These are phyloP conservation scores for Curvularia sp. DNA, from an alignment of 2,329 filamentous ascomycete species.

Conservation along the genomic window DNA sequence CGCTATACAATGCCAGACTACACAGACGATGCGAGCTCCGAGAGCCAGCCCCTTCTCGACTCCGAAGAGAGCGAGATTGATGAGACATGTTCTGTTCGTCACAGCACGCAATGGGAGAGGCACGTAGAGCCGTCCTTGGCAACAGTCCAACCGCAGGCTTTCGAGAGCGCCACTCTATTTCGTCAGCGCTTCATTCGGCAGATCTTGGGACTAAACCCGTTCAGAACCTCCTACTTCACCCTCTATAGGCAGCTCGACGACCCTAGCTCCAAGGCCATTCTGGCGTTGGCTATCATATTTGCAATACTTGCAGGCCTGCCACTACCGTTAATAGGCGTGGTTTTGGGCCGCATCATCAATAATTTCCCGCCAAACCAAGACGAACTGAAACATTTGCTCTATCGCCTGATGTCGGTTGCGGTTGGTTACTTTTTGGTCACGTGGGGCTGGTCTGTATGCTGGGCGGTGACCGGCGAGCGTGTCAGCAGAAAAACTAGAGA, in stretches of 20 bases:
- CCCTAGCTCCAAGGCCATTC: slow-evolving; percentile 47
- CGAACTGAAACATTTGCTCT: slow-evolving; percentile 52
- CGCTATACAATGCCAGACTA: slow-evolving; percentile 15
- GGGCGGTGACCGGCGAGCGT: slow-evolving; percentile 59
- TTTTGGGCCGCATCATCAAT: slow-evolving; percentile 60
- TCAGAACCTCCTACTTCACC: slow-evolving; percentile 59
- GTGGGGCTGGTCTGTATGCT: slow-evolving; percentile 59
- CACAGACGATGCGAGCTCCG: slow-evolving; percentile 25
- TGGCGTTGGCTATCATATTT: slow-evolving; percentile 46
- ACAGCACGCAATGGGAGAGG: slow-evolving; percentile 42
- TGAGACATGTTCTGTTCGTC: slow-evolving; percentile 25
- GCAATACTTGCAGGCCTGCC: slow-evolving; percentile 65
- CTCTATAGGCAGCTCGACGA: slow-evolving; percentile 57
- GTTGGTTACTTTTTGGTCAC: slow-evolving; percentile 60
- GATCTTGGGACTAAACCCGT: slow-evolving; percentile 54
- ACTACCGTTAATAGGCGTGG: slow-evolving; percentile 68
- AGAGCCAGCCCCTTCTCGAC: slow-evolving; percentile 31
- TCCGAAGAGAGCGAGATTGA: slow-evolving; percentile 30
- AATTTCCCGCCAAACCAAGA: slow-evolving; percentile 58
- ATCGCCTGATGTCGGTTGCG: slow-evolving; percentile 56
- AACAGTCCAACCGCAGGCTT: slow-evolving; percentile 46
- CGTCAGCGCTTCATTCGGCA: slow-evolving; percentile 48
- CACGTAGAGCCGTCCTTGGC: slow-evolving; percentile 48
- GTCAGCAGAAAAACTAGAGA: slow-evolving; percentile 58
- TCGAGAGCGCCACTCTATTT: slow-evolving; percentile 39